These are phyloP conservation scores for Naganishia vaughanmartiniae DNA, from an alignment of 768 basidiomycete species.

Conservation along the genomic window DNA sequence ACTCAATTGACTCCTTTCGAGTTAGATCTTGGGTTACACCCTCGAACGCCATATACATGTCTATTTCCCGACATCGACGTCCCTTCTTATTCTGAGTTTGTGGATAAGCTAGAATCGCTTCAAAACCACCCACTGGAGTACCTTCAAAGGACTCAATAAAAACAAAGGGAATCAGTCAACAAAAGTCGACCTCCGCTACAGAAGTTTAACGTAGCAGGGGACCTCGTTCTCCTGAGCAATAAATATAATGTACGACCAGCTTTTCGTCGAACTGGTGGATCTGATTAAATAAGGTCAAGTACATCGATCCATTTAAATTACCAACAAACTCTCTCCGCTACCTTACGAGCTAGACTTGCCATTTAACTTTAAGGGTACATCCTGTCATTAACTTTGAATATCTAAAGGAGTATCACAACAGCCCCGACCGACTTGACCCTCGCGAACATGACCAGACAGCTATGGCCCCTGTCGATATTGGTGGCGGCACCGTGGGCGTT, in stretches of 20 bases:
- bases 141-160: background rate
- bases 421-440: background rate
- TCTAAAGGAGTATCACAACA: constrained; percentile 12
- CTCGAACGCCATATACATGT: too few species aligned
- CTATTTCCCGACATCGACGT: too few species aligned
- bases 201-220: background rate
- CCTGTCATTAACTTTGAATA: constrained; percentile 24
- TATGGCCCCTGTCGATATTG: background rate
- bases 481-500: background rate
- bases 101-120: too few species aligned
- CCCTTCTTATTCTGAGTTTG: too few species aligned
- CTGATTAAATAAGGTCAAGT: background rate
- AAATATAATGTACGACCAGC: background rate
- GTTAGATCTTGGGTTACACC: constrained; percentile 38
- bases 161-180: background rate
- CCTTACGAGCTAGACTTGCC: background rate
- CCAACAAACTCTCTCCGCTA: background rate
- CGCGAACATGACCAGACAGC: background rate
- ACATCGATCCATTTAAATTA: background rate
- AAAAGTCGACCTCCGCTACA: background rate
- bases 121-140: too few species aligned
- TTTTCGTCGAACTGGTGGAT: background rate
- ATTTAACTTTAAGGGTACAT: constrained; percentile 7
- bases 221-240: background rate
- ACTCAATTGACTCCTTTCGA: constrained; percentile 51